A percentile compares a stretch with the other conserved stretches of the same genome.
Conservation (phyloP, 129 eudicot genomes). For the Helichrysum umbraculigerum region DNA sequence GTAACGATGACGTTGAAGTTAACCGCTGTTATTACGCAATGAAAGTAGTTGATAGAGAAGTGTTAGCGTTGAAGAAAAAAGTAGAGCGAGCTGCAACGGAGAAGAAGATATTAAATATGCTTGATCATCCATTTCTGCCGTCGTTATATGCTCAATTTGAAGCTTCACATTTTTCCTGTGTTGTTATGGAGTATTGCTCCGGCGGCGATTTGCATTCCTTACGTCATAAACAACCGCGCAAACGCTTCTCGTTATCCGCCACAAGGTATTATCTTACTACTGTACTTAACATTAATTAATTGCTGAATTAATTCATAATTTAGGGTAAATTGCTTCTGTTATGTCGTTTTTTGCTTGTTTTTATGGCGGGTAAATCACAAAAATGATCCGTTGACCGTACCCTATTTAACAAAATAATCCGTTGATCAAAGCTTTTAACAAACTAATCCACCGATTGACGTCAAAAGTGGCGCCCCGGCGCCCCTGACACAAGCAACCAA, state of each 20-base stretch:
- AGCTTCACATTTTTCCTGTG: slow-evolving; percentile 79
- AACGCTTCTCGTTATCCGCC: slow-evolving; percentile 69
- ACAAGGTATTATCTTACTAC: slow-evolving; percentile 40
- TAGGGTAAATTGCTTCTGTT: slow-evolving; percentile 8
- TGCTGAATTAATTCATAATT: neutral
- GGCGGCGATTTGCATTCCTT: slow-evolving; percentile 94
- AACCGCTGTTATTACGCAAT: slow-evolving; percentile 56
- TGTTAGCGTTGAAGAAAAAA: slow-evolving; percentile 69
- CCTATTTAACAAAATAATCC: too few relatives aligned
- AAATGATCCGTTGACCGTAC: too few relatives aligned
- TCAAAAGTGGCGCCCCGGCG: too few relatives aligned
- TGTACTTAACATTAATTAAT: neutral
- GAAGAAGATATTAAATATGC: slow-evolving; percentile 67
- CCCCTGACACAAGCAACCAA: too few relatives aligned
- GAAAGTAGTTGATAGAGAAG: slow-evolving; percentile 86
- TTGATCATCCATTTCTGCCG: slow-evolving; percentile 92
- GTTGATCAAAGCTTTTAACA: too few relatives aligned
- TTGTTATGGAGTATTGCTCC: slow-evolving; percentile 87
- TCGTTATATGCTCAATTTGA: slow-evolving; percentile 80
- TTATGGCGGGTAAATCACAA: too few relatives aligned
- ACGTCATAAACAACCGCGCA: slow-evolving; percentile 70
- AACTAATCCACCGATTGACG: too few relatives aligned
- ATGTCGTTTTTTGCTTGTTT: slow-evolving; percentile 31
- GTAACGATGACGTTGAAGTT: slow-evolving; percentile 36
- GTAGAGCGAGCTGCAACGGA: slow-evolving; percentile 75